These are phyloP conservation scores for Blastocystis sp. DNA, from an alignment of 352 stramenopile genomes.

Conservation along the genomic window DNA sequence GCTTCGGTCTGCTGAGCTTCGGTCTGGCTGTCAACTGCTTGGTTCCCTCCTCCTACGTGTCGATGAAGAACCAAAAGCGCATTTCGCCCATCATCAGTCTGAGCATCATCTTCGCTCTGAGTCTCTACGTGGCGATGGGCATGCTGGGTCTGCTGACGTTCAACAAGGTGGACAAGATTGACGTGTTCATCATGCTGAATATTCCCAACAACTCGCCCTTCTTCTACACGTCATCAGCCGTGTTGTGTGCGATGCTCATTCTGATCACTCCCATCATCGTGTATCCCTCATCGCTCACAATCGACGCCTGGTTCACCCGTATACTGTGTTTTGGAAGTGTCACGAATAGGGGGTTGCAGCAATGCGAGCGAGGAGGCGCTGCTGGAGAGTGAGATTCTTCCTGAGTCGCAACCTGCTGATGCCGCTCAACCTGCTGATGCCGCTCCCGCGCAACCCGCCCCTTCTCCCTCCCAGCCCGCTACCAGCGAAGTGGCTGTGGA, in stretches of 20 bases:
- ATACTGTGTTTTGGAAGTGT: neutral
- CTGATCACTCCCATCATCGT: constrained; percentile 34
- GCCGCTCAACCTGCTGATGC: neutral
- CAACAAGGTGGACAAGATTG: constrained; percentile 24
- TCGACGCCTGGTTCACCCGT: constrained; percentile 12
- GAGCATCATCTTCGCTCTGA: constrained; percentile 27
- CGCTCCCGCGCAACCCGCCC: neutral
- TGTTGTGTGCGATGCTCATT: constrained; percentile 18
- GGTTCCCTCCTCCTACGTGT: neutral
- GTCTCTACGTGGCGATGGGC: constrained; percentile 19
- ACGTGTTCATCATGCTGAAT: constrained; percentile 32
- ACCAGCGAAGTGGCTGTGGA: neutral
- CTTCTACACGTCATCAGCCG: constrained; percentile 7
- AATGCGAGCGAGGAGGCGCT: neutral
- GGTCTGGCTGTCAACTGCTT: constrained; percentile 20
- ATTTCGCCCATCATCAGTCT: constrained; percentile 27
- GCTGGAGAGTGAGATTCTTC: neutral
- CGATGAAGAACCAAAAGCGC: neutral
- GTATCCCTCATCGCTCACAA: constrained; percentile 19
- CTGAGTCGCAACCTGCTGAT: neutral
- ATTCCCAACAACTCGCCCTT: neutral
- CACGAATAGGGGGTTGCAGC: neutral
- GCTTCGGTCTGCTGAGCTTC: constrained; percentile 9
- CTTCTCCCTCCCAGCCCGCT: neutral
- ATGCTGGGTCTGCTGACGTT: constrained; percentile 5